Base-by-base conservation (phyloP, 179 eudicot species). In the Nepenthes alata region DNA sequence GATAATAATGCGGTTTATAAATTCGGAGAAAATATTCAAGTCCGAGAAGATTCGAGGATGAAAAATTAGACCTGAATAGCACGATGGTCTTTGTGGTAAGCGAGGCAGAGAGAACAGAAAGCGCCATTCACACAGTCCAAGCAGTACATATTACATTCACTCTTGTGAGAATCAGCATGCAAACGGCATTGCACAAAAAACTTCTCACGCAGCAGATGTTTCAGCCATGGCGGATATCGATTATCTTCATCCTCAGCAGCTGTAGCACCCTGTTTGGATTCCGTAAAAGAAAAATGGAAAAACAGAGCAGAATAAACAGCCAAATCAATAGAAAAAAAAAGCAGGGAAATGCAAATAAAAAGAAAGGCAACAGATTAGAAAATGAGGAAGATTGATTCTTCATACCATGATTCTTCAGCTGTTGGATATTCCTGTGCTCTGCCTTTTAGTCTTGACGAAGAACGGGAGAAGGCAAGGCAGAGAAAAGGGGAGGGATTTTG, bases 91-190 rank as follows among this genome's bases (percentile, higher is more conserved):
- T 75, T 79, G 76, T 93, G 96, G 35, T 72, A 66, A 11, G 74
- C 37, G 39, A 93, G 76, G 39, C 98, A 93, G 34, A 89, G 70
- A 39, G 98, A 85, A 49, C 98, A 91, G 34, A 86, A 80, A 58
- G 96, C 64, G 0, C 85, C 91, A 55, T 81, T 61, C 78, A 84
- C 78, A 72, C 98, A 91, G 62, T 89, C 95, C 74, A 91, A 70
- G 45, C 98, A 91, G 67, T 75, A 91, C 98, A 91, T 86, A 72
- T 91, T 91, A 60, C 98, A 91, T 72, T 91, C 98, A 51, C 91
- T 89, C 69, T 86, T 91, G 70, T 89, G 91, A 2, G 95, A 82
- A 75, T 84, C 91, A 2, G 89, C 85, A n/a, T 91, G 98, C 6
- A 71, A 58, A 52, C 78, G 74, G 70, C 98, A 91, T 57, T 84